These are phyloP conservation scores for Ulmus americana DNA, from an alignment of 331 rosid genomes.

Conservation along the genomic window DNA sequence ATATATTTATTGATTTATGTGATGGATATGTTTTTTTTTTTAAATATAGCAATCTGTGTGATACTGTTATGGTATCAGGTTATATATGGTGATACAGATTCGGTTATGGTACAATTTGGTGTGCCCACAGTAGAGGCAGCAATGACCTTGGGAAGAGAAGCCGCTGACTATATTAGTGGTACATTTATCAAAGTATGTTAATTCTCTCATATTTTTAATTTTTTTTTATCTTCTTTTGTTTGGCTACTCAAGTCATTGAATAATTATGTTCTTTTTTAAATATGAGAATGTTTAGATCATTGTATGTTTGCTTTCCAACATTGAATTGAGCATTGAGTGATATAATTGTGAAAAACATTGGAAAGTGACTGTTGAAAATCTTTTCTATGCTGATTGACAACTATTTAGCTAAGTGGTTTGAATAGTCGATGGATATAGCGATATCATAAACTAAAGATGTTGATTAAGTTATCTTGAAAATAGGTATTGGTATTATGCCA, in stretches of 20 bases:
- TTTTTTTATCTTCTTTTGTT: background rate
- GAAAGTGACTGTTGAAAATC: background rate
- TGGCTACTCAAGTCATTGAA: background rate
- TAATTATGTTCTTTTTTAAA: background rate
- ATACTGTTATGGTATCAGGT: slow-evolving; percentile 48
- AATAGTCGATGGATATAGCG: too few relatives aligned
- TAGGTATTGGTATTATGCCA: background rate
- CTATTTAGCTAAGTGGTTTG: background rate
- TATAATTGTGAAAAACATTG: background rate
- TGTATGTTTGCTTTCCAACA: background rate
- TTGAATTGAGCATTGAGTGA: too few relatives aligned
- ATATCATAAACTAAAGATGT: background rate
- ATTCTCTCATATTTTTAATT: background rate
- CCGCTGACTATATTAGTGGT: slow-evolving; percentile 83
- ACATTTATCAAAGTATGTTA: slow-evolving; percentile 62
- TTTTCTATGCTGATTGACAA: background rate
- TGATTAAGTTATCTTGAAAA: background rate
- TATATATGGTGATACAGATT: slow-evolving; percentile 93
- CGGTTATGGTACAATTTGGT: slow-evolving; percentile 97
- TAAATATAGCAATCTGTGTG: background rate
- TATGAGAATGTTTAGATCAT: background rate
- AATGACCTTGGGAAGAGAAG: slow-evolving; percentile 86
- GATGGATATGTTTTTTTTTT: too few relatives aligned
- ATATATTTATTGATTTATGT: too few relatives aligned
- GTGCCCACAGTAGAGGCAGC: slow-evolving; percentile 69